phyloP scores from a whole-genome alignment of 352 stramenopile species.

The Phytopythium oedochilum region DNA sequence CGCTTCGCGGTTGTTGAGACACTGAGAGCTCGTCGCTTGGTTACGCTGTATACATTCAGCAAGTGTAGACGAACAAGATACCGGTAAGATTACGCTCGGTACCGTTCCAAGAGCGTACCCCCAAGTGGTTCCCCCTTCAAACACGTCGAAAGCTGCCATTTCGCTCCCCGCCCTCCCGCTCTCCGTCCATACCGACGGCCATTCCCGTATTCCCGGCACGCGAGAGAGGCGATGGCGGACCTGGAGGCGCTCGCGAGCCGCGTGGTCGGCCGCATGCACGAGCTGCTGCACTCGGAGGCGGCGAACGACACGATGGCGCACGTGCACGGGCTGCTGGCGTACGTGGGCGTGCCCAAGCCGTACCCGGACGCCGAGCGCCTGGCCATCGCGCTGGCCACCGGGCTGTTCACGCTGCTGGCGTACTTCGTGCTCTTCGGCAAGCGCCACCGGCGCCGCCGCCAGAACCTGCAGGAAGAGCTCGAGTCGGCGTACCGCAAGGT shows the following conservation, averaged over 20 bases:
- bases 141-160: not conserved
- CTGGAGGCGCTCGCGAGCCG: conserved; percentile 42
- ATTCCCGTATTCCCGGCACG: not conserved
- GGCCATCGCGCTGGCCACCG: conserved; percentile 75
- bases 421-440: conserved; percentile 90
- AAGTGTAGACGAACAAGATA: not conserved
- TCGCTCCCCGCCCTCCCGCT: not conserved
- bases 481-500: conserved; percentile 75
- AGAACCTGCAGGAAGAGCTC: conserved; percentile 72
- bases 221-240: not conserved
- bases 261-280: conserved; percentile 69
- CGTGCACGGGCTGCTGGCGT: conserved; percentile 61
- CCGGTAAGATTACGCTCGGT: not conserved
- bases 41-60: too few relatives aligned
- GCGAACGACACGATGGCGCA: conserved; percentile 68
- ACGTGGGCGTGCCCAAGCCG: conserved; percentile 70
- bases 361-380: conserved; percentile 84
- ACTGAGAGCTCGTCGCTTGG: too few relatives aligned
- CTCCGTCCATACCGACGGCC: not conserved
- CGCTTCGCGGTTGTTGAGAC: too few relatives aligned
- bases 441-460: conserved; percentile 64
- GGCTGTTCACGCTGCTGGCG: conserved; percentile 72
- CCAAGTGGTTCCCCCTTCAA: not conserved
- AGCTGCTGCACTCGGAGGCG: conserved; percentile 71
- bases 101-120: not conserved